Percentiles rank a stretch among this genome's conserved stretches.
Conservation (phyloP, 495 filamentous ascomycete species). For the Cercophora samala region DNA sequence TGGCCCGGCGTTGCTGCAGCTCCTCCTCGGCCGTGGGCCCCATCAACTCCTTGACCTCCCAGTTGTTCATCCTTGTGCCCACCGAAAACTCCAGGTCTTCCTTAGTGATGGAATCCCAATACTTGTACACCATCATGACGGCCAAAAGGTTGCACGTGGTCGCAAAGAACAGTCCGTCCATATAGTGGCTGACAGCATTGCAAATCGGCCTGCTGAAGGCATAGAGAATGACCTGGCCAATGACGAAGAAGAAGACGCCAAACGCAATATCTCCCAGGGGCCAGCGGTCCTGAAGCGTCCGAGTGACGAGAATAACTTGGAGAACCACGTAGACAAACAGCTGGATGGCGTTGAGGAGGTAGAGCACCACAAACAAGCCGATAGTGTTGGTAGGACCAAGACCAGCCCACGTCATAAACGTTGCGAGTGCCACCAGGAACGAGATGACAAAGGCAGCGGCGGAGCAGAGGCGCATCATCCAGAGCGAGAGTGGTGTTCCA, state of each 20-base stretch:
- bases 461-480: constrained; percentile 79
- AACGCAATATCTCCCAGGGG: constrained; percentile 91
- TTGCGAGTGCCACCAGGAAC: constrained; percentile 81
- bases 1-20: constrained; percentile 52
- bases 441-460: constrained; percentile 81
- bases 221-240: constrained; percentile 91
- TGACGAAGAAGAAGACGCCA: constrained; percentile 85
- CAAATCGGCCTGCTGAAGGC: constrained; percentile 85
- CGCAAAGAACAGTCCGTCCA: constrained; percentile 93
- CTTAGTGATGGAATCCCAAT: constrained; percentile 98
- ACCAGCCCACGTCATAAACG: constrained; percentile 90
- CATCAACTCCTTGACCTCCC: constrained; percentile 95
- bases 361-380: constrained; percentile 88
- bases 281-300: constrained; percentile 94
- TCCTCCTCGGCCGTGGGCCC: constrained; percentile 67
- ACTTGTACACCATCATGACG: constrained; percentile 99
- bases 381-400: constrained; percentile 79
- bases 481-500: constrained; percentile 91
- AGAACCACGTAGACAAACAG: constrained; percentile 81
- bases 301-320: constrained; percentile 82
- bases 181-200: constrained; percentile 79
- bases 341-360: constrained; percentile 84
- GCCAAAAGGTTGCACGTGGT: constrained; percentile 90
- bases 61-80: constrained; percentile 89
- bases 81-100: constrained; percentile 99